Evolutionary conservation across 169 alveolate species (phyloP), one percentile per base, ranked within the genome.

Genomic region (Eimeria tenella): DNA sequence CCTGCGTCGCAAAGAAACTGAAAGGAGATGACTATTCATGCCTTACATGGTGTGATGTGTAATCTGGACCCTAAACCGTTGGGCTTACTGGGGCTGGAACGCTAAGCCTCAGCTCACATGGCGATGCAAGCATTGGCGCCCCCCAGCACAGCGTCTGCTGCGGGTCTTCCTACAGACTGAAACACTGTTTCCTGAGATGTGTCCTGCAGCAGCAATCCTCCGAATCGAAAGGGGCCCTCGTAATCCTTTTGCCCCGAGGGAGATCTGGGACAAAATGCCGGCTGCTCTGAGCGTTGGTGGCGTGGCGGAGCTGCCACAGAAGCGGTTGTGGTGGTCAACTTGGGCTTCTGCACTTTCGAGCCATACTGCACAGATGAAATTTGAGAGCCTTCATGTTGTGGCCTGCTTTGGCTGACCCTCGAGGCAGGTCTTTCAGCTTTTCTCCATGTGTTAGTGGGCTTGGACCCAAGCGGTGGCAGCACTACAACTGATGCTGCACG

Each of bases 101-200:
- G 62, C 84, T 74, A 74, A 74, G 42, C 86, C 86, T 63, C 21
- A 79, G 88, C 88, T 79, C 73, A 55, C 88, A 79, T 52, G 4
- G 88, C 88, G 52, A 79, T 55, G 55, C 88, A 79, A 2, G 88
- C 88, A 70, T 60, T 52, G 71, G 53, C 63, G 13, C 88, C 71
- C 6, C 21, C 17, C 62, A 79, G 88, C 23, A 79, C 88, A n/a
- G 88, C 88, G 42, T 52, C 71, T 79, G 88, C 88, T 53, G 88
- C 68, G 5, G 88, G 88, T 19, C 88, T 17, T 8, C 88, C 88
- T 8, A 79, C 88, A 52, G 73, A 21, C 8, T 53, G 53, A 52
- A 53, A 52, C 9, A 23, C 60, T 7, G 11, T 3, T 17, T 79
- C 88, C n/a, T 79, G 71, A 19, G 88, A 79, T 5, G 88, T 5